Percentiles rank a stretch among this genome's conserved stretches.
phyloP scores from a whole-genome alignment of 83 land plant genomes.

The Diphasiastrum complanatum region DNA sequence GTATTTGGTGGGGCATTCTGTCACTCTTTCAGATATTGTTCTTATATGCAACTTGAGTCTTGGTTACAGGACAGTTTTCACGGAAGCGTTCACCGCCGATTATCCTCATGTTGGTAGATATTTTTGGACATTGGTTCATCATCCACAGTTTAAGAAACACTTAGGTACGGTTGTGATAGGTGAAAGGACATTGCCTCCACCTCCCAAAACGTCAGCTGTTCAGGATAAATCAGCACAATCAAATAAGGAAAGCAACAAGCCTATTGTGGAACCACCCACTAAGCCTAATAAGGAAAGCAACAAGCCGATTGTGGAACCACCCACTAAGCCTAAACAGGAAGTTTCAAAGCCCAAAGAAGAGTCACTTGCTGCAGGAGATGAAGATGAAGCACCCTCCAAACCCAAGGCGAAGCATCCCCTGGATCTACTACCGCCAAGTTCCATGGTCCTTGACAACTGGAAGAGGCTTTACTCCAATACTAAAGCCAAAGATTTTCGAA shows the following conservation, averaged over 20 bases:
- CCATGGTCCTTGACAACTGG: slow-evolving; percentile 93
- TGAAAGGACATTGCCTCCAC: slow-evolving; percentile 52
- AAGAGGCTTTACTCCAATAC: slow-evolving; percentile 95
- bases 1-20: slow-evolving; percentile 65
- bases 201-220: slow-evolving; percentile 30
- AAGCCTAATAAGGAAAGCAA: slow-evolving; percentile 3
- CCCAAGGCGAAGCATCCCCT: slow-evolving; percentile 83
- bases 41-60: slow-evolving; percentile 47
- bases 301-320: slow-evolving; percentile 32
- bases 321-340: slow-evolving; percentile 40
- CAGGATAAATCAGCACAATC: slow-evolving; percentile 3
- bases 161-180: slow-evolving; percentile 62
- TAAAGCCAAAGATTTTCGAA: slow-evolving; percentile 78
- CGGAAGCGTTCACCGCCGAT: slow-evolving; percentile 61
- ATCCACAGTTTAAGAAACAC: slow-evolving; percentile 62
- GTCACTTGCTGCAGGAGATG: slow-evolving; percentile 18
- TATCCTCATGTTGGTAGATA: slow-evolving; percentile 88
- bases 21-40: slow-evolving; percentile 79
- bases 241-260: slow-evolving; percentile 13
- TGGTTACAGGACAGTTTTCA: slow-evolving; percentile 39
- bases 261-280: no score
- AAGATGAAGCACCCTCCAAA: slow-evolving; percentile 39
- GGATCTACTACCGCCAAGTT: slow-evolving; percentile 86
- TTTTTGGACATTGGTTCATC: slow-evolving; percentile 77
- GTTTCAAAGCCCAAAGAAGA: slow-evolving; percentile 41